These are phyloP conservation scores for Tylopilus subfusipes DNA, from an alignment of 768 basidiomycete genomes.

Conservation along the genomic window DNA sequence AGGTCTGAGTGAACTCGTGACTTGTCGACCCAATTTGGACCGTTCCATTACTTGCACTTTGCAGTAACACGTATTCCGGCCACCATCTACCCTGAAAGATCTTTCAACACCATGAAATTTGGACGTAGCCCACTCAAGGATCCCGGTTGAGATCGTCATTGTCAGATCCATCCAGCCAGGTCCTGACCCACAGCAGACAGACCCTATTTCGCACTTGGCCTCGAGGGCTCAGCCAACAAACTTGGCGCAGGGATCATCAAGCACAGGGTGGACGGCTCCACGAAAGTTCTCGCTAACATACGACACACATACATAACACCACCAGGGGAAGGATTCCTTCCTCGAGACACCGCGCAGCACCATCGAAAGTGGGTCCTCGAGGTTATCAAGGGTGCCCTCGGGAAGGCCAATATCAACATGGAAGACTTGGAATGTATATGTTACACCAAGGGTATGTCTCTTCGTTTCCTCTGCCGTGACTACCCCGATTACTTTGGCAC, in stretches of 20 bases:
- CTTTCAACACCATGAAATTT: conserved; percentile 19
- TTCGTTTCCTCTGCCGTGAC: not conserved
- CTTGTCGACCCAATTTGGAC: too few relatives aligned
- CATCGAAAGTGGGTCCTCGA: conserved; percentile 90
- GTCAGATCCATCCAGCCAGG: conserved; percentile 7
- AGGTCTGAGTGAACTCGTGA: too few relatives aligned
- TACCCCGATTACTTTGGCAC: not conserved
- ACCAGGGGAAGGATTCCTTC: conserved; percentile 96
- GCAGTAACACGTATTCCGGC: not conserved
- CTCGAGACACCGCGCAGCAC: conserved; percentile 91
- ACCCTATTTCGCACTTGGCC: conserved; percentile 83
- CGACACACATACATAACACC: conserved; percentile 99
- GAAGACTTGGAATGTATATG: conserved; percentile 91
- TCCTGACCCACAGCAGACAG: conserved; percentile 42
- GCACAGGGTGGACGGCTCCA: conserved; percentile 70
- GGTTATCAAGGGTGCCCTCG: conserved; percentile 75
- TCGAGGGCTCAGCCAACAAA: conserved; percentile 98
- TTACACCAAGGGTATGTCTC: conserved; percentile 81
- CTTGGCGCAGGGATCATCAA: conserved; percentile 90
- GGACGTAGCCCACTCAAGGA: conserved; percentile 26
- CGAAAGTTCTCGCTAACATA: conserved; percentile 83
- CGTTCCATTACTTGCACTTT: not conserved
- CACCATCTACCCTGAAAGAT: conserved; percentile 17
- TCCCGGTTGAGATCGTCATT: conserved; percentile 29
- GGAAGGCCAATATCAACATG: conserved; percentile 63